A percentile compares a stretch with the other conserved stretches of the same genome.
Conservation (phyloP, 306 rosid species). For the Canavalia gladiata region DNA sequence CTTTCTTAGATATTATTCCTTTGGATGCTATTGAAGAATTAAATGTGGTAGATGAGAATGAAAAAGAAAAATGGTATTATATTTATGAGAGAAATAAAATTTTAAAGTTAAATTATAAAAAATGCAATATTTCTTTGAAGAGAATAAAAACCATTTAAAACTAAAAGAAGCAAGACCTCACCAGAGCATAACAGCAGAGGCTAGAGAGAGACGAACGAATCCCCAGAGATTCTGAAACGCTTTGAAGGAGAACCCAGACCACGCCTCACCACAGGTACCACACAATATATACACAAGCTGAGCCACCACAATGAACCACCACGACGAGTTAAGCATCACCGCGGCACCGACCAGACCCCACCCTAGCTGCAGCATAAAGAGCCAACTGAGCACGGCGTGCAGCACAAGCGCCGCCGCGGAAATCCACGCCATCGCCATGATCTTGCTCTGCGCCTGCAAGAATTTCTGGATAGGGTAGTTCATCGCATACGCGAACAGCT, state of each 20-base stretch:
- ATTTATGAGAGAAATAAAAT: too few species aligned
- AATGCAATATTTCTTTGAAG: too few species aligned
- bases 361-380: slow-evolving; percentile 63
- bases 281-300: slow-evolving; percentile 67
- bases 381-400: slow-evolving; percentile 79
- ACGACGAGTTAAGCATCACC: slow-evolving; percentile 70
- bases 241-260: slow-evolving; percentile 77
- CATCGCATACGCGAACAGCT: slow-evolving; percentile 84
- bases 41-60: too few species aligned
- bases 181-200: slow-evolving; percentile 87
- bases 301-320: slow-evolving; percentile 78
- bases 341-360: slow-evolving; percentile 91
- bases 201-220: slow-evolving; percentile 75
- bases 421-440: slow-evolving; percentile 86
- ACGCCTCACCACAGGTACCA: slow-evolving; percentile 75
- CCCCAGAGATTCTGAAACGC: slow-evolving; percentile 82
- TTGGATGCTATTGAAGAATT: too few species aligned
- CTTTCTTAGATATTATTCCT: too few species aligned
- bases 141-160: background rate
- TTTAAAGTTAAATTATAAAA: too few species aligned
- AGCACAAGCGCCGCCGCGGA: slow-evolving; percentile 65
- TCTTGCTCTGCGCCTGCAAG: slow-evolving; percentile 88
- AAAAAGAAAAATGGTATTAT: too few species aligned
- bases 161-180: slow-evolving; percentile 37
- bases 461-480: slow-evolving; percentile 83